A percentile compares a stretch with the other conserved stretches of the same genome.
phyloP scores from a whole-genome alignment of 495 filamentous ascomycete species.

The Pseudevernia furfuracea region DNA sequence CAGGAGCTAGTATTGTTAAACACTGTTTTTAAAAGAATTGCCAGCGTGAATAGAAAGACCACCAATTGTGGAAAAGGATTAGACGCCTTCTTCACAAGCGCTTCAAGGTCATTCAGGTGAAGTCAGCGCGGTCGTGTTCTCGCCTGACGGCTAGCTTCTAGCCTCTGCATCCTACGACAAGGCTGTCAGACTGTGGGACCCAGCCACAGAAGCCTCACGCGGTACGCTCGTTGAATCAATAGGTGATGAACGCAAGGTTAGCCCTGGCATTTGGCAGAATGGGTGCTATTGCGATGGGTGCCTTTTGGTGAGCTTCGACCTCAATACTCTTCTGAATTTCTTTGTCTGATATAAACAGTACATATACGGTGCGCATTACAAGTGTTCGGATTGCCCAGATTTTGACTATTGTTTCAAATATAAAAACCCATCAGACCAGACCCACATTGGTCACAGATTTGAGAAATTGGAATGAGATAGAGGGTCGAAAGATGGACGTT shows the following conservation, averaged over 20 bases:
- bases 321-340: not conserved
- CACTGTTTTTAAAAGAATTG: constrained; percentile 5
- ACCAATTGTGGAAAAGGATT: constrained; percentile 12
- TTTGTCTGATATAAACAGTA: constrained; percentile 5
- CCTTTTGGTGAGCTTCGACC: not conserved
- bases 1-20: constrained; percentile 7
- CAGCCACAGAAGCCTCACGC: too few species aligned
- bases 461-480: constrained; percentile 1
- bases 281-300: not conserved
- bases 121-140: constrained; percentile 31
- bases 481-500: too few species aligned
- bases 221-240: too few species aligned
- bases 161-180: constrained; percentile 32
- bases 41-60: constrained; percentile 16
- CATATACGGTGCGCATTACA: not conserved
- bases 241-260: constrained; percentile 7
- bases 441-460: not conserved
- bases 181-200: constrained; percentile 37
- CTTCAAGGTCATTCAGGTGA: constrained; percentile 22
- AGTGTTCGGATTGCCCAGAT: constrained; percentile 5
- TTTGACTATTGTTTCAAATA: constrained; percentile 10
- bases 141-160: constrained; percentile 26
- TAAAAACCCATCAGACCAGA: constrained; percentile 1
- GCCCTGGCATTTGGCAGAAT: constrained; percentile 4
- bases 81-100: constrained; percentile 15